Base-by-base conservation (phyloP, 176 grass and related monocot genomes). In the Leersia perrieri region DNA sequence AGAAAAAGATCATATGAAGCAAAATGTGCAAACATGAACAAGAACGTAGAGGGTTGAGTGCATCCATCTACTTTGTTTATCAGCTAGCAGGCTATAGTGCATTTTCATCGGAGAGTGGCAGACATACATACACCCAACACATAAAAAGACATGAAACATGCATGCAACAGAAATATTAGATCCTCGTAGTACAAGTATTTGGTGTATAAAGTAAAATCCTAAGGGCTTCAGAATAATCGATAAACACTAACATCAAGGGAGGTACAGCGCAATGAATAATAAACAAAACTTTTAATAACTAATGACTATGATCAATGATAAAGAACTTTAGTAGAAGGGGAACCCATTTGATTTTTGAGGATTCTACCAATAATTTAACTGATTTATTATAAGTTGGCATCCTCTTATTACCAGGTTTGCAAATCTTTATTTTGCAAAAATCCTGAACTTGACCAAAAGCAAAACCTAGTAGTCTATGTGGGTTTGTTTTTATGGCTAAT, bases 61-160 rank as follows among this genome's bases (percentile, higher is more conserved):
- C 34, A 83, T 83, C 28, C 53, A 76, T 69, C 51, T 70, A 89
- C 22, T 55, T 64, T 89, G 39, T 70, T 29, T 12, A 22, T 28
- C 14, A 11, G 26, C 51, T 84, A 75, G 62, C 31, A 88, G 63
- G 51, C 57, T 69, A 53, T 12, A 53, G 74, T 53, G 33, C 75
- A 44, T 77, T 57, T 57, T 22, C 28, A 22, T 62, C 71, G 11
- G 4, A 62, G 49, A 55, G 22, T 28, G 33, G 36, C 68, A 28
- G 66, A 44, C 33, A 71, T 33, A 38, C 42, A 80, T 58, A 80
- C 35, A 55, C 75, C 33, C 71, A 60, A 53, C 44, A 67, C 26
- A 31, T 57, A 47, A 47, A 73, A 14, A 77, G 44, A 14, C 57
- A 77, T 40, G 71, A 69, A 70, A 33, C 14, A 42, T 70, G 41